A percentile compares a stretch with the other conserved stretches of the same genome.
phyloP scores from a whole-genome alignment of 345 rosid species.

The Hibiscus syriacus region DNA sequence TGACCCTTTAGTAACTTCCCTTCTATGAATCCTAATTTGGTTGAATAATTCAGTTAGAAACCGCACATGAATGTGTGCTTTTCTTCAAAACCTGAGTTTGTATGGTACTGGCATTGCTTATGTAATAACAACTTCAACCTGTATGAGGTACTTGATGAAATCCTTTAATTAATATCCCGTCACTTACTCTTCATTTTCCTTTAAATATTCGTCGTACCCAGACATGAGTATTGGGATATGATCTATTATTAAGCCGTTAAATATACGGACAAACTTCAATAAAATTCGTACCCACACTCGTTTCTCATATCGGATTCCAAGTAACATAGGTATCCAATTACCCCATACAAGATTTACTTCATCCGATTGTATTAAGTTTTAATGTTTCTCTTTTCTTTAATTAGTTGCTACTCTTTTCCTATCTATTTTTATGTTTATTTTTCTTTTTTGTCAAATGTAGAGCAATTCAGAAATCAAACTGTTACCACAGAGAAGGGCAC shows the following conservation, averaged over 20 bases:
- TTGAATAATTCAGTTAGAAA: too few species aligned
- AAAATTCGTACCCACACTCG: too few species aligned
- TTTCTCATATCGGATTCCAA: too few species aligned
- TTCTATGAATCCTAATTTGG: constrained; percentile 10
- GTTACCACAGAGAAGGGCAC: constrained; percentile 50
- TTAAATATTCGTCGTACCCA: too few species aligned
- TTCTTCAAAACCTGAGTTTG: constrained; percentile 39
- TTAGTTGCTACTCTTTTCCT: neutral
- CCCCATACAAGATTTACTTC: too few species aligned
- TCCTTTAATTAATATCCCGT: neutral
- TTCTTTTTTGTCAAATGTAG: too few species aligned
- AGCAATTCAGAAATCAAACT: constrained; percentile 37
- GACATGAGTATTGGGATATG: too few species aligned
- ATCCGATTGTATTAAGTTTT: too few species aligned
- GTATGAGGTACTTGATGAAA: constrained; percentile 39
- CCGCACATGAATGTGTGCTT: constrained; percentile 47
- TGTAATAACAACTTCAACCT: constrained; percentile 51
- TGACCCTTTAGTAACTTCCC: neutral
- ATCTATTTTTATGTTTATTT: neutral
- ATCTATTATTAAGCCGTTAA: too few species aligned
- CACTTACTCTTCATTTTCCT: too few species aligned
- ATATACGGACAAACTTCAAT: too few species aligned
- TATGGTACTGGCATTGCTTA: constrained; percentile 46
- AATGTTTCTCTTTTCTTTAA: neutral
- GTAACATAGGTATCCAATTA: too few species aligned